Evolutionary conservation across 129 eudicot species (phyloP), one percentile per base, ranked within the genome.

Genomic region (Artemisia tridentata): DNA sequence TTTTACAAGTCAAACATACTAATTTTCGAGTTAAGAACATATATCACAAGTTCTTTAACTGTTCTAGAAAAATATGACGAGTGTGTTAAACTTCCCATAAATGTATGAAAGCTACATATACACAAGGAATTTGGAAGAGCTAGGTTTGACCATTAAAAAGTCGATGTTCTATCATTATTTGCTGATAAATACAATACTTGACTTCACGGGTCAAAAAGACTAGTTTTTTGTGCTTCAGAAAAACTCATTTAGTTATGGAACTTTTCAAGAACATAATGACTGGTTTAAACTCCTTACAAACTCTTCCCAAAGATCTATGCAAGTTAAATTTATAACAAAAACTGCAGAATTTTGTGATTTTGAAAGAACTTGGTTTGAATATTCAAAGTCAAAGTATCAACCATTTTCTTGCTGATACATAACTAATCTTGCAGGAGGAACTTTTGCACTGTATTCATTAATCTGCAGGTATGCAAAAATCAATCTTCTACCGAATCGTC

Each of bases 391-490:
- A 11, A 60, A 59, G 9, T 2, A 23, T 10, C 3, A 11, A 49
- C 31, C 2, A 12, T 63, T 60, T 59, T 17, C 4, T 38, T 67
- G 53, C 65, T 78, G 46, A 61, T 64, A 71, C 49, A 54, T 47
- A 46, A 67, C 60, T 65, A 53, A 27, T 31, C 60, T 74, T 77
- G 83, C 86, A 93, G 99, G 99, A 63, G 99, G 99, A 75, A 93
- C 99, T 18, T 93, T 93, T 87, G 97, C 99, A 12, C 68, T 93
- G 43, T 93, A 90, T 75, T 93, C 97, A 34, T 64, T 93, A 69
- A 90, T 93, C 58, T 83, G 92, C 76, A 86, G 99, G 78, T 93
- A 90, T 79, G 99, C 99, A 66, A 82, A 90, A 62, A 88, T 90
- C 53, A 93, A 76, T 82, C 87, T 87, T 81, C 78, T 90, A 63